Percentiles rank a stretch among this genome's conserved stretches.
Evolutionary conservation across 75 land plant species (phyloP).

Genomic region (Isoetes taiwanensis): DNA sequence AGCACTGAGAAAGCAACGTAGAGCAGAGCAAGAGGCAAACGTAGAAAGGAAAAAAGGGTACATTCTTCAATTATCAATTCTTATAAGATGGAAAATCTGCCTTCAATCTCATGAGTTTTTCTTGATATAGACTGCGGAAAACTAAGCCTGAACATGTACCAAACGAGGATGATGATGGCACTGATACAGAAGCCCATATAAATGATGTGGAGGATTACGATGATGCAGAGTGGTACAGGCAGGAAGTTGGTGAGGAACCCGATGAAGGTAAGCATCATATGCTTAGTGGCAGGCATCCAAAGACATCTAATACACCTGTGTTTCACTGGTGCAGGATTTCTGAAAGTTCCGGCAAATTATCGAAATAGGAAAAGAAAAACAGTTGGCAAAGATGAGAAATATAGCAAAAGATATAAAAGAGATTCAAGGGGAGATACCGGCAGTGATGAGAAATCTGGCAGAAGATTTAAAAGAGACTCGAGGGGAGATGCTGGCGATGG

Average conservation of each 20-base stretch:
- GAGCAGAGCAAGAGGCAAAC: conserved; percentile 43
- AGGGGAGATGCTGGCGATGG: too few species aligned
- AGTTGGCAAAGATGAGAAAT: too few species aligned
- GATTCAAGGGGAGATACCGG: too few species aligned
- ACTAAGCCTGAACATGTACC: conserved; percentile 5
- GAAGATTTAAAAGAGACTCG: too few species aligned
- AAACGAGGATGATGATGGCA: background rate
- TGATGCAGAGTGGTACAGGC: conserved; percentile 38
- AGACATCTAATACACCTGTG: too few species aligned
- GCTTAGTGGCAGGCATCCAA: too few species aligned
- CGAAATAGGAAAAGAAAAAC: too few species aligned
- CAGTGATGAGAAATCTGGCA: too few species aligned
- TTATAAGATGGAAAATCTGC: background rate
- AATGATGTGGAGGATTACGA: conserved; percentile 21
- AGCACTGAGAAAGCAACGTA: conserved; percentile 39
- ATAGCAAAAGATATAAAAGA: too few species aligned
- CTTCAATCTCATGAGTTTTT: background rate
- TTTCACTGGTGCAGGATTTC: too few species aligned
- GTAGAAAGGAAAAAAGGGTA: conserved; percentile 33
- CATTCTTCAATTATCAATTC: too few species aligned
- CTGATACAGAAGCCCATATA: background rate
- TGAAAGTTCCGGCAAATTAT: too few species aligned
- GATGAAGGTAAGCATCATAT: conserved; percentile 42
- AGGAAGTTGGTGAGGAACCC: conserved; percentile 47
- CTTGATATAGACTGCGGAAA: conserved; percentile 7